Conservation (phyloP, 2,329 filamentous ascomycete genomes). For the Aspergillus sp. region DNA sequence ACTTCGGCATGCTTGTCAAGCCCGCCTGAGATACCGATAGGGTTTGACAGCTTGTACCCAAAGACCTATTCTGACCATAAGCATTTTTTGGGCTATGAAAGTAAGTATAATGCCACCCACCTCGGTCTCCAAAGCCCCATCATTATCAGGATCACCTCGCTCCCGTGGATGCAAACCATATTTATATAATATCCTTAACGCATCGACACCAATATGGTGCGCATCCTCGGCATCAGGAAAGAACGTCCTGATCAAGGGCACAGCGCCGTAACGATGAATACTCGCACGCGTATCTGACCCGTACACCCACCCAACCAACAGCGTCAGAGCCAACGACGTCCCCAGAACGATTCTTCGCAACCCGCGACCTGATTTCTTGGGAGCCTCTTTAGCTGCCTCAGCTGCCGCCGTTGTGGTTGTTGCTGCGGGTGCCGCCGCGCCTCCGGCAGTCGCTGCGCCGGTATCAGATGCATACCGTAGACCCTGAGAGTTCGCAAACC, state of each 20-base stretch:
- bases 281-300: slow-evolving; percentile 73
- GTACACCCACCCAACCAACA: slow-evolving; percentile 62
- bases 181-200: slow-evolving; percentile 70
- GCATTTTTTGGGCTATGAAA: not conserved
- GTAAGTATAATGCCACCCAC: slow-evolving; percentile 21
- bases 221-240: slow-evolving; percentile 70
- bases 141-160: slow-evolving; percentile 60
- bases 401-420: slow-evolving; percentile 15
- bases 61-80: slow-evolving; percentile 58
- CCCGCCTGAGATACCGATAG: slow-evolving; percentile 90
- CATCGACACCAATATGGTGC: slow-evolving; percentile 74
- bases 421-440: not conserved
- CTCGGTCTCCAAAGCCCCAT: slow-evolving; percentile 56
- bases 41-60: slow-evolving; percentile 74
- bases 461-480: slow-evolving; percentile 19
- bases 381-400: slow-evolving; percentile 24
- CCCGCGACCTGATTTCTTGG: slow-evolving; percentile 30
- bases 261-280: slow-evolving; percentile 66
- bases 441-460: not conserved
- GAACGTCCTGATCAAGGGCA: slow-evolving; percentile 42
- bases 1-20: slow-evolving; percentile 94
- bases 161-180: slow-evolving; percentile 81
- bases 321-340: slow-evolving; percentile 52
- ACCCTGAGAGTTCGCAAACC: not conserved
- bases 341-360: slow-evolving; percentile 40